phyloP scores from a whole-genome alignment of 768 basidiomycete genomes.

The Asterophora lycoperdoides region DNA sequence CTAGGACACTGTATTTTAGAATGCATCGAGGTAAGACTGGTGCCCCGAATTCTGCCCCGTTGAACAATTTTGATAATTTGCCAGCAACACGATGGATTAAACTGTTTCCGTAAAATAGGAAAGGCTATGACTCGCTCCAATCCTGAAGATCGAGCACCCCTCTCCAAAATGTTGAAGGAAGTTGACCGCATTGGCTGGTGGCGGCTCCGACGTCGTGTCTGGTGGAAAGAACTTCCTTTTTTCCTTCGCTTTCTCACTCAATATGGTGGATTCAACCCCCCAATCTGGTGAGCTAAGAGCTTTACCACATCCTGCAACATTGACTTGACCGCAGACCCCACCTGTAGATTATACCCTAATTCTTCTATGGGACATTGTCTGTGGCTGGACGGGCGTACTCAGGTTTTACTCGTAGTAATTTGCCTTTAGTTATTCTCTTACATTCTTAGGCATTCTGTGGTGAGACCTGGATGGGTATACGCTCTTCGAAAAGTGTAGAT shows the following conservation, averaged over 20 bases:
- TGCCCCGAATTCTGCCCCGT: too few relatives aligned
- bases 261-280: background rate
- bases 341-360: too few relatives aligned
- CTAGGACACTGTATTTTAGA: background rate
- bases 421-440: too few relatives aligned
- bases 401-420: too few relatives aligned
- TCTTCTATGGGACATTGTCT: background rate
- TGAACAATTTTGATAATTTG: background rate
- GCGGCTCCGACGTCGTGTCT: conserved; percentile 1
- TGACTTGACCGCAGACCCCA: too few relatives aligned
- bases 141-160: conserved; percentile 5
- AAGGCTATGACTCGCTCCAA: conserved; percentile 2
- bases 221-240: background rate
- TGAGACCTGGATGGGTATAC: too few relatives aligned
- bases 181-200: background rate
- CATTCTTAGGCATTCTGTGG: too few relatives aligned
- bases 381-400: too few relatives aligned
- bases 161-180: background rate
- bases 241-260: background rate
- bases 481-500: too few relatives aligned
- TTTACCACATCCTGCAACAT: too few relatives aligned
- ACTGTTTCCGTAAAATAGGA: background rate
- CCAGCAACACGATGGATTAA: conserved; percentile 8
- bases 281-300: background rate
- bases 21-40: too few relatives aligned